Percentiles rank a stretch among this genome's conserved stretches.
phyloP scores from a whole-genome alignment of 345 rosid genomes.

The Salix koriyanagi region DNA sequence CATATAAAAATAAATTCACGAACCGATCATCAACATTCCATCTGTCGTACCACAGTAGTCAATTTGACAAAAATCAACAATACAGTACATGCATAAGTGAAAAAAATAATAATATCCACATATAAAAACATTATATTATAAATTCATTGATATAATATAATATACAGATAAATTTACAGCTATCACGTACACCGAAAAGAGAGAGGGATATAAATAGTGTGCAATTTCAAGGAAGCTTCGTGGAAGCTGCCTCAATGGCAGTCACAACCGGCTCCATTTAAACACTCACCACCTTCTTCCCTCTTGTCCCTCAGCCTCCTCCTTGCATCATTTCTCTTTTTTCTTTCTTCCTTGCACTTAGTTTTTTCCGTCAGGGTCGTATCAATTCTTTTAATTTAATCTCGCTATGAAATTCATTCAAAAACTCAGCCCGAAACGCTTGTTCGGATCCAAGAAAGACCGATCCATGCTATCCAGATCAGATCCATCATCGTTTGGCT shows the following conservation, averaged over 20 bases:
- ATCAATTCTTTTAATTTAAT: neutral
- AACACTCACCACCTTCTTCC: conserved; percentile 26
- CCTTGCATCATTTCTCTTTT: neutral
- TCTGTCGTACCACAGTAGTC: neutral
- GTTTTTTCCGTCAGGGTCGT: neutral
- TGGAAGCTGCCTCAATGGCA: conserved; percentile 65
- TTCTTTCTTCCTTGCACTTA: neutral
- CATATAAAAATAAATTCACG: neutral
- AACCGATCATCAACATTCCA: neutral
- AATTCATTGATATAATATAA: neutral
- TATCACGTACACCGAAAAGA: no score
- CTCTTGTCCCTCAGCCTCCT: conserved; percentile 19
- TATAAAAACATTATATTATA: neutral
- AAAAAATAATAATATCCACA: neutral
- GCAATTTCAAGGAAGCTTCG: conserved; percentile 53
- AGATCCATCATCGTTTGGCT: conserved; percentile 56
- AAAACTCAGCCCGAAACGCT: conserved; percentile 56
- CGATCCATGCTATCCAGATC: conserved; percentile 44
- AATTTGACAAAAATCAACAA: neutral
- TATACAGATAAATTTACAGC: neutral
- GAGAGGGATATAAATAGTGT: neutral
- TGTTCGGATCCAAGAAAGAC: conserved; percentile 49
- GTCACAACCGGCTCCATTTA: conserved; percentile 37
- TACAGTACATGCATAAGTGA: neutral
- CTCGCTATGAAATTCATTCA: conserved; percentile 42